These are phyloP conservation scores for Eucalyptus grandis DNA, from an alignment of 345 rosid species.

Conservation along the genomic window DNA sequence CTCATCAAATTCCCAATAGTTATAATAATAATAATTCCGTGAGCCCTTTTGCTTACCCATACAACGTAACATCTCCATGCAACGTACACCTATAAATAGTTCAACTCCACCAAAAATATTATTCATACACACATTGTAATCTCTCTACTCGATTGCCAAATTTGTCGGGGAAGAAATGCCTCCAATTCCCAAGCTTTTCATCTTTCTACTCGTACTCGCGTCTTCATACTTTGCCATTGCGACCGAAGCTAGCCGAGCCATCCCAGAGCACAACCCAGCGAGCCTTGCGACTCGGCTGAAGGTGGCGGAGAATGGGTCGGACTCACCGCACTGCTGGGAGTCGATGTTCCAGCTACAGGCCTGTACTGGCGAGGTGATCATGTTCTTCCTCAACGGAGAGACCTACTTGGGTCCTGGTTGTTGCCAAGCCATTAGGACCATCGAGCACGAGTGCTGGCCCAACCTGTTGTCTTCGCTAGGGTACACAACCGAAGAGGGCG, in stretches of 20 bases:
- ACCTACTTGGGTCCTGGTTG: conserved; percentile 48
- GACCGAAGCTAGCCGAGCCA: background rate
- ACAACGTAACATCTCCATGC: background rate
- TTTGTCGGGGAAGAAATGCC: background rate
- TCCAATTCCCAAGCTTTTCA: background rate
- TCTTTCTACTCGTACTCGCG: background rate
- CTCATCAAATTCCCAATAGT: background rate
- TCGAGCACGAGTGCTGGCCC: conserved; percentile 55
- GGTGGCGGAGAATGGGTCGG: conserved; percentile 26
- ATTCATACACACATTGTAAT: background rate
- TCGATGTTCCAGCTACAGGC: conserved; percentile 62
- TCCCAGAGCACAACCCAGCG: background rate
- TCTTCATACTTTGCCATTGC: background rate
- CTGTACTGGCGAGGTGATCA: conserved; percentile 63
- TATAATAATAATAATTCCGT: background rate
- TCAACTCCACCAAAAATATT: background rate
- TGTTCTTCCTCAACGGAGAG: conserved; percentile 73
- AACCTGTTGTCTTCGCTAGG: conserved; percentile 44
- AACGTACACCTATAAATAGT: background rate
- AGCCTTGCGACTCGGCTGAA: conserved; percentile 19
- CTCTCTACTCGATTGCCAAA: background rate
- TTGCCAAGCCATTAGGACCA: conserved; percentile 45
- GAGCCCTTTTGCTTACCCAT: background rate
- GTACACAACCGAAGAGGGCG: conserved; percentile 52
- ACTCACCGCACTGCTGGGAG: conserved; percentile 55